Evolutionary conservation across 2,329 filamentous ascomycete genomes (phyloP).

Genomic region (Calonectria naviculata): DNA sequence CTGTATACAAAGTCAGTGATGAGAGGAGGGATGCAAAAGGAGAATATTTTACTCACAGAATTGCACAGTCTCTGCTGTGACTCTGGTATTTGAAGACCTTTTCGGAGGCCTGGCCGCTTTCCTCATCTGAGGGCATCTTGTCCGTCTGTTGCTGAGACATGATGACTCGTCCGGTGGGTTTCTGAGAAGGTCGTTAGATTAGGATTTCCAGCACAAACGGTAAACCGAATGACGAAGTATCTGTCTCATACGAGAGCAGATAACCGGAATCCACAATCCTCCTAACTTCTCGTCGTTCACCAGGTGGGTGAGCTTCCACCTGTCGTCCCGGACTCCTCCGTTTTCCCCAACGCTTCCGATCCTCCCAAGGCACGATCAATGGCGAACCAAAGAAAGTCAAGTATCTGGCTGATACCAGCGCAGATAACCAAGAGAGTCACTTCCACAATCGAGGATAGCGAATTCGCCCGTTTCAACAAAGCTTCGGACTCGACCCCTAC

Average conservation of each 20-base stretch:
- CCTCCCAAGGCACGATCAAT: neutral
- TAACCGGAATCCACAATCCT: too few relatives aligned
- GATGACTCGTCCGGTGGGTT: too few relatives aligned
- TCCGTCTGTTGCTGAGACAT: neutral
- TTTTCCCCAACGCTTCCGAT: neutral
- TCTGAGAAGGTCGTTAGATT: neutral
- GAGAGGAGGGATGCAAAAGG: neutral
- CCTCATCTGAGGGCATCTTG: neutral
- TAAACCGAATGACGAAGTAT: too few relatives aligned
- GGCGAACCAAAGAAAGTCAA: neutral
- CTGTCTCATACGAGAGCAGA: too few relatives aligned
- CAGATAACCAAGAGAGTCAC: neutral
- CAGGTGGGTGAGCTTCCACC: neutral
- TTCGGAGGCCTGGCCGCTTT: too few relatives aligned
- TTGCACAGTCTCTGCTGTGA: neutral
- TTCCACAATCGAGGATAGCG: neutral
- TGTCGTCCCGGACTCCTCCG: neutral
- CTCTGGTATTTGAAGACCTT: neutral
- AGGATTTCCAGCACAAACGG: too few relatives aligned
- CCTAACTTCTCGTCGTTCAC: too few relatives aligned
- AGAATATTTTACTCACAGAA: neutral
- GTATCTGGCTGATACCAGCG: neutral
- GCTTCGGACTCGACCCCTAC: neutral
- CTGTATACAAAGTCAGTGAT: neutral
- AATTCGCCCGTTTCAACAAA: neutral